Evolutionary conservation across 805 yeast genomes (phyloP).

Genomic region (Ascoidea tarda): DNA sequence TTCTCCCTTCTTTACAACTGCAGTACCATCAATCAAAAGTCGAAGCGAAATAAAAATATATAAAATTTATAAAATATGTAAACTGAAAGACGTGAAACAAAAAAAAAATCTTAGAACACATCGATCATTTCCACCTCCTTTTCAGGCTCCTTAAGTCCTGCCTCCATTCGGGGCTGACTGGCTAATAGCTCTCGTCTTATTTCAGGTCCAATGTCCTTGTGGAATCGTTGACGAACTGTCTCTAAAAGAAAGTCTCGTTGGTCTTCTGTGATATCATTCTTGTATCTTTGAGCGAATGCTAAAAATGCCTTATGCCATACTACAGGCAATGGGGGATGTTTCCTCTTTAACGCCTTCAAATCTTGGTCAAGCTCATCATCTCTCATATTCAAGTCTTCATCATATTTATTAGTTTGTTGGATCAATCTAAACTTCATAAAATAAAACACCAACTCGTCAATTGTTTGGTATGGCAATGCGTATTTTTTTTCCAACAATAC

Average conservation of each 20-base stretch:
- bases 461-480: conserved; percentile 92
- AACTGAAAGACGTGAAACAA: not conserved
- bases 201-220: conserved; percentile 82
- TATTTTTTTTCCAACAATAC: conserved; percentile 86
- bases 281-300: conserved; percentile 90
- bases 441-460: conserved; percentile 87
- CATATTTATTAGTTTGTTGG: conserved; percentile 26
- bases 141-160: conserved; percentile 13
- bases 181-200: conserved; percentile 87
- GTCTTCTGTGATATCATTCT: conserved; percentile 96
- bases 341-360: conserved; percentile 18
- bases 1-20: too few relatives aligned
- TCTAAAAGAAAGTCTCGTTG: conserved; percentile 91
- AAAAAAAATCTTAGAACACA: conserved; percentile 11
- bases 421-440: conserved; percentile 80
- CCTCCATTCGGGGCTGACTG: conserved; percentile 51
- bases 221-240: conserved; percentile 81
- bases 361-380: conserved; percentile 3
- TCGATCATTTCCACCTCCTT: conserved; percentile 17
- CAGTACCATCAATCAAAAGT: too few relatives aligned
- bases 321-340: conserved; percentile 58
- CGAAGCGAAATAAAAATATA: too few relatives aligned
- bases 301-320: conserved; percentile 97
- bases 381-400: conserved; percentile 22
- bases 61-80: not conserved